Evolutionary conservation across 306 rosid genomes (phyloP).

Genomic region (Pachyrhizus erosus): DNA sequence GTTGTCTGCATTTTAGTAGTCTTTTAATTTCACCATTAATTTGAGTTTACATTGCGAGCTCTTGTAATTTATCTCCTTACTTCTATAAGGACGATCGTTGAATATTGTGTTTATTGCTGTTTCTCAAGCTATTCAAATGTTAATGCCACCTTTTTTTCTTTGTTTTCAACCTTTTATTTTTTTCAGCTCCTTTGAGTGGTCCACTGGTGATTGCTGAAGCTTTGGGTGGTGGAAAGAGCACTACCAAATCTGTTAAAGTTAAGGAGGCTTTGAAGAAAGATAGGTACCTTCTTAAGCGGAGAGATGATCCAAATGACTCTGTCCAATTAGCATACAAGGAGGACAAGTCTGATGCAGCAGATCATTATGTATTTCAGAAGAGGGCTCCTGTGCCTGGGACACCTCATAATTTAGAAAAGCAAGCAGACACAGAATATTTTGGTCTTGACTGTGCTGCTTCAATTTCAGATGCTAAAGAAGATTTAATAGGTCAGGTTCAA

Average conservation of each 20-base stretch:
- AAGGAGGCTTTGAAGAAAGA: constrained; percentile 84
- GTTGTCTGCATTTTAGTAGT: not conserved
- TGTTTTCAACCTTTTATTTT: not conserved
- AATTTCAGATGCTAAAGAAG: constrained; percentile 52
- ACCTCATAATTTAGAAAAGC: constrained; percentile 48
- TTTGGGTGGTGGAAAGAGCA: constrained; percentile 67
- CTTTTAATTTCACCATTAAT: not conserved
- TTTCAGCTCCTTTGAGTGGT: constrained; percentile 94
- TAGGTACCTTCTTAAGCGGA: constrained; percentile 84
- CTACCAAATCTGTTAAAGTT: constrained; percentile 65
- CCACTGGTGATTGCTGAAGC: constrained; percentile 91
- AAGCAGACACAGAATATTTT: constrained; percentile 44
- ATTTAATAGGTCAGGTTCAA: constrained; percentile 44
- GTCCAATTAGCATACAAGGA: constrained; percentile 54
- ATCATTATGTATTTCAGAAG: constrained; percentile 62
- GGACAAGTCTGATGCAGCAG: constrained; percentile 60
- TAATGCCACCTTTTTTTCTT: not conserved
- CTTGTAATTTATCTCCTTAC: not conserved
- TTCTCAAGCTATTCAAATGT: not conserved
- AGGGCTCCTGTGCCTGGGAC: constrained; percentile 52
- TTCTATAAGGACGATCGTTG: not conserved
- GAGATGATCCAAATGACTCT: constrained; percentile 71
- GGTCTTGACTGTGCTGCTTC: constrained; percentile 49
- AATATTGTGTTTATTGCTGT: constrained; percentile 1
- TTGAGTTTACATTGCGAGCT: not conserved